Base-by-base conservation (phyloP, 192 early-diverging fungal species). In the Fimicolochytrium jonesii region DNA sequence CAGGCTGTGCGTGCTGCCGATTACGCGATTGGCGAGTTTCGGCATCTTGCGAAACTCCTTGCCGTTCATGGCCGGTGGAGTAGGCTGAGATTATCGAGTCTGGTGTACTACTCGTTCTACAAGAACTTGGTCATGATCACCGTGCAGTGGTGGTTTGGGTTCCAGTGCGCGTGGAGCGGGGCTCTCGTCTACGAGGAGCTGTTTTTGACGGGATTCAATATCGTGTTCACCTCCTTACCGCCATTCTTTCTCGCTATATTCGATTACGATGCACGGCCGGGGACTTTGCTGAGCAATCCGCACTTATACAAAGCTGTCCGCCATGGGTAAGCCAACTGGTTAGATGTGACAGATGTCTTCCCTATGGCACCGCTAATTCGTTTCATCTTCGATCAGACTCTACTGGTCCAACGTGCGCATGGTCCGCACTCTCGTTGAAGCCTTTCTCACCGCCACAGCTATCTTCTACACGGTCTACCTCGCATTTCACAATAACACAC, bases 1-100 rank as follows among this genome's bases (percentile, higher is more conserved):
- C 83, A 85, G 63, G 83, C 83, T 17, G 80, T 83, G 0, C 65
- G 78, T 42, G 75, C 76, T 6, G 54, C 77, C 4, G 83, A 85
- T 54, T 83, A 68, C 53, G 74, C 79, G 10, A 76, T 85, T 68
- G 70, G 64, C 15, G 78, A 85, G 64, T 85, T 85, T 56, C 56
- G 76, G 66, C 77, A 76, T 50, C 64, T 85, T 44, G 54, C 62
- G 47, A 67, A 75, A 10, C 63, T 85, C 39, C 31, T 82, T 11
- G 59, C 71, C 22, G 72, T 85, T 2, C 83, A 85, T 54, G 83
- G 83, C 2, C 67, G 81, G 36, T 83, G 61, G 56, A 70, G 61
- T 36, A 55, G 53, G 31, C 32, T 55, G 31, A 30, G 53, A 70
- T 49, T 56, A 64, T 46, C 55, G 77, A 47, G 34, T 83, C 30